These are phyloP conservation scores for Penicillium lagena DNA, from an alignment of 495 filamentous ascomycete species.

Conservation along the genomic window DNA sequence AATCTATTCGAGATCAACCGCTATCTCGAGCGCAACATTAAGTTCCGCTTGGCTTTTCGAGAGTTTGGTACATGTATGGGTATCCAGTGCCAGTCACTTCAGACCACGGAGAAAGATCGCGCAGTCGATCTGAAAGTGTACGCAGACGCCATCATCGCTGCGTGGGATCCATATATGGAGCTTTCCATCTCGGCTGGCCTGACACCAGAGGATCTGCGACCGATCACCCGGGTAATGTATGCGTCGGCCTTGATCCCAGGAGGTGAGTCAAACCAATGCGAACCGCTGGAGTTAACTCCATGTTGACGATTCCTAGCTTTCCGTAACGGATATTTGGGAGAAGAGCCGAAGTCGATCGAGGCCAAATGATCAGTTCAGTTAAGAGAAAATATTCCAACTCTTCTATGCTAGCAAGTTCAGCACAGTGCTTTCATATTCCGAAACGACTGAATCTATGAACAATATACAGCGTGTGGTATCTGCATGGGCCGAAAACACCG, in stretches of 20 bases:
- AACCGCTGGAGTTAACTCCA: background rate
- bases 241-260: conserved; percentile 56
- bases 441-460: conserved; percentile 10
- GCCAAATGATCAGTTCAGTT: background rate
- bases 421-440: background rate
- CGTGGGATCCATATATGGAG: conserved; percentile 47
- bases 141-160: conserved; percentile 40
- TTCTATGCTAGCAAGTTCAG: background rate
- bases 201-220: conserved; percentile 44
- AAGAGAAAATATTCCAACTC: background rate
- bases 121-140: conserved; percentile 31
- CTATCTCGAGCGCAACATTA: conserved; percentile 33
- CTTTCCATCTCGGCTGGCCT: conserved; percentile 17
- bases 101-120: conserved; percentile 32
- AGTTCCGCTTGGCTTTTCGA: conserved; percentile 51
- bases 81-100: conserved; percentile 41
- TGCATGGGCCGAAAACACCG: conserved; percentile 1
- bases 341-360: conserved; percentile 16
- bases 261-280: conserved; percentile 35
- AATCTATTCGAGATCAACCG: conserved; percentile 35
- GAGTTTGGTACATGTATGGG: conserved; percentile 59
- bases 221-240: conserved; percentile 63
- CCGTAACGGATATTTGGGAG: conserved; percentile 29
- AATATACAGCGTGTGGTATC: conserved; percentile 1
- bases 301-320: conserved; percentile 21